These are phyloP conservation scores for Candida smagusa DNA, from an alignment of 1,139 yeast species.

Conservation along the genomic window DNA sequence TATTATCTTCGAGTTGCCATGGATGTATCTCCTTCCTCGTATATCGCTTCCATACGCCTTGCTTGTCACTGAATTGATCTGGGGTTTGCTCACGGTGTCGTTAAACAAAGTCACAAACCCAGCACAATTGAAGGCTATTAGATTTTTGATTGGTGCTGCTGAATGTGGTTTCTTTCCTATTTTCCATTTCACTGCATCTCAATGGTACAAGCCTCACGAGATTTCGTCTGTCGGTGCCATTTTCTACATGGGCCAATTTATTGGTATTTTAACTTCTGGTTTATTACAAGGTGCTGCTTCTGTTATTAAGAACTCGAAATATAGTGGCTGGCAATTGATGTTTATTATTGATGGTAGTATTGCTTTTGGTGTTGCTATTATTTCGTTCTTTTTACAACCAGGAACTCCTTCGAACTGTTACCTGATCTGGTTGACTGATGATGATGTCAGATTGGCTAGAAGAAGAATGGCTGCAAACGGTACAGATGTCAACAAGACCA, in stretches of 20 bases:
- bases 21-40: slow-evolving; percentile 20
- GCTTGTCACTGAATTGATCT: slow-evolving; percentile 21
- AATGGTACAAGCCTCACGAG: slow-evolving; percentile 27
- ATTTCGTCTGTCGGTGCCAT: slow-evolving; percentile 25
- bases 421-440: slow-evolving; percentile 27
- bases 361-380: slow-evolving; percentile 23
- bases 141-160: slow-evolving; percentile 27
- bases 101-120: slow-evolving; percentile 17
- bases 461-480: slow-evolving; percentile 23
- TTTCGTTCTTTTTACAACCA: slow-evolving; percentile 26
- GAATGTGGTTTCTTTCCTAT: slow-evolving; percentile 25
- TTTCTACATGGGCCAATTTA: slow-evolving; percentile 27
- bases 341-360: slow-evolving; percentile 28
- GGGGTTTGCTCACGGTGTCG: slow-evolving; percentile 24
- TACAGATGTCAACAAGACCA: slow-evolving; percentile 17
- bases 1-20: slow-evolving; percentile 24
- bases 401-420: slow-evolving; percentile 29
- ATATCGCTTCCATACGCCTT: slow-evolving; percentile 22
- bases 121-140: slow-evolving; percentile 21
- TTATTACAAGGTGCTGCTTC: slow-evolving; percentile 25
- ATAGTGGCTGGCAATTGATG: slow-evolving; percentile 31
- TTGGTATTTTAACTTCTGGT: slow-evolving; percentile 30
- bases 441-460: slow-evolving; percentile 25
- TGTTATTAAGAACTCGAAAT: slow-evolving; percentile 11
- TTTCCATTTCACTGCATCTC: slow-evolving; percentile 21